Percentiles rank a stretch among this genome's conserved stretches.
Evolutionary conservation across 768 basidiomycete genomes (phyloP).

Genomic region (Suillus brevipes): DNA sequence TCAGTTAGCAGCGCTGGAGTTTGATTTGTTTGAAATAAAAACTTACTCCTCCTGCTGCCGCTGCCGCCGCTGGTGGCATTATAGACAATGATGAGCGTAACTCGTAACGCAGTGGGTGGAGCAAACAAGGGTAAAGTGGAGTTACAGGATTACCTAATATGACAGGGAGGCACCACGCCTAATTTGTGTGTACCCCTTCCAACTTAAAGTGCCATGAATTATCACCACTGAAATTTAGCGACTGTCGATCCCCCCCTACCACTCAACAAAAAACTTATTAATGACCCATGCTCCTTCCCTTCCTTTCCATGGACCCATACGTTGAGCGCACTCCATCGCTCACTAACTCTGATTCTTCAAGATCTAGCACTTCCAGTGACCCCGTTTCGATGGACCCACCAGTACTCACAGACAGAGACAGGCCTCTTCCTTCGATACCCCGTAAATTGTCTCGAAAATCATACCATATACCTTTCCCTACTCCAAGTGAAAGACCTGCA

Average conservation of each 20-base stretch:
- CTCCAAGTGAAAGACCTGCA: conserved; percentile 1
- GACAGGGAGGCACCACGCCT: too few species aligned
- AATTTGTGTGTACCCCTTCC: conserved; percentile 1
- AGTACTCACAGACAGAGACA: neutral
- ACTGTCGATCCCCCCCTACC: neutral
- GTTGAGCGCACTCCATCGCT: conserved; percentile 29
- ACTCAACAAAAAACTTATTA: neutral
- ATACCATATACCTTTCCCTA: neutral
- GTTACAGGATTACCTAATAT: conserved; percentile 1
- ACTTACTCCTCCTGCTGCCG: conserved; percentile 2
- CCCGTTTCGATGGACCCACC: conserved; percentile 16
- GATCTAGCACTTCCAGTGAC: conserved; percentile 20
- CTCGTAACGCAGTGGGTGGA: neutral
- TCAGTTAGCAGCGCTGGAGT: neutral
- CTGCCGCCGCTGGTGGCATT: conserved; percentile 15
- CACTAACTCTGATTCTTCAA: conserved; percentile 24
- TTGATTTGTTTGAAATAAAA: too few species aligned
- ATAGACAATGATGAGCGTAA: neutral
- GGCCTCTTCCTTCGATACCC: conserved; percentile 24
- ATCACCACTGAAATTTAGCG: neutral
- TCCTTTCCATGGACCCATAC: conserved; percentile 27
- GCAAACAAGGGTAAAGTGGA: conserved; percentile 8
- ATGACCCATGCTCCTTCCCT: conserved; percentile 15
- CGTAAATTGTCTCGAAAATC: conserved; percentile 5
- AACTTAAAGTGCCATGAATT: neutral